Percentiles rank a stretch among this genome's conserved stretches.
Evolutionary conservation across 345 rosid genomes (phyloP).

Genomic region (Melaleuca quinquenervia): DNA sequence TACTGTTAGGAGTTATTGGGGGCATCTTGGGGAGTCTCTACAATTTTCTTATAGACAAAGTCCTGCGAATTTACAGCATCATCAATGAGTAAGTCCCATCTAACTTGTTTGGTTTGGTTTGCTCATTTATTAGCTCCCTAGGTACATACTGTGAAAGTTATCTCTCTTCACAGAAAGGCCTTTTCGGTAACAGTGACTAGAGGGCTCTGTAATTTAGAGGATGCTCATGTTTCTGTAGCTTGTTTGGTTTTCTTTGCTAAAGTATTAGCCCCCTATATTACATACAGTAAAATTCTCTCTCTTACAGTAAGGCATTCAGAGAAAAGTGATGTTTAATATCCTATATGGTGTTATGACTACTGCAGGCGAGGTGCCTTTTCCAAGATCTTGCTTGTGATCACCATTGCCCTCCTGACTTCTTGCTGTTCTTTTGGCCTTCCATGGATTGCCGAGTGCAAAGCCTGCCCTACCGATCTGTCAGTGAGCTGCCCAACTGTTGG

Average conservation of each 20-base stretch:
- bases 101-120: not conserved
- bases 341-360: not conserved
- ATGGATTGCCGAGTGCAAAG: conserved; percentile 40
- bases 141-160: not conserved
- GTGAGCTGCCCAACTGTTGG: conserved; percentile 44
- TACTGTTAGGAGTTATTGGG: conserved; percentile 47
- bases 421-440: conserved; percentile 57
- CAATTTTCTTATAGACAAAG: conserved; percentile 49
- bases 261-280: not conserved
- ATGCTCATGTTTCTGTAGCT: not conserved
- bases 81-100: conserved; percentile 36
- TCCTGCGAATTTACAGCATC: conserved; percentile 52
- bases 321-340: not conserved
- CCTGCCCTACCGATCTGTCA: conserved; percentile 32
- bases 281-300: not conserved
- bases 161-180: not conserved
- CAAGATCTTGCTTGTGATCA: conserved; percentile 36
- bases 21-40: conserved; percentile 58
- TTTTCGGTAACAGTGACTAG: not conserved
- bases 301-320: not conserved
- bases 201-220: not conserved
- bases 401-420: conserved; percentile 41
- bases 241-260: not conserved
- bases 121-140: not conserved
- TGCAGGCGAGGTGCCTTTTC: conserved; percentile 37